These are phyloP conservation scores for Umbilicaria muhlenbergii DNA, from an alignment of 495 filamentous ascomycete genomes.

Conservation along the genomic window DNA sequence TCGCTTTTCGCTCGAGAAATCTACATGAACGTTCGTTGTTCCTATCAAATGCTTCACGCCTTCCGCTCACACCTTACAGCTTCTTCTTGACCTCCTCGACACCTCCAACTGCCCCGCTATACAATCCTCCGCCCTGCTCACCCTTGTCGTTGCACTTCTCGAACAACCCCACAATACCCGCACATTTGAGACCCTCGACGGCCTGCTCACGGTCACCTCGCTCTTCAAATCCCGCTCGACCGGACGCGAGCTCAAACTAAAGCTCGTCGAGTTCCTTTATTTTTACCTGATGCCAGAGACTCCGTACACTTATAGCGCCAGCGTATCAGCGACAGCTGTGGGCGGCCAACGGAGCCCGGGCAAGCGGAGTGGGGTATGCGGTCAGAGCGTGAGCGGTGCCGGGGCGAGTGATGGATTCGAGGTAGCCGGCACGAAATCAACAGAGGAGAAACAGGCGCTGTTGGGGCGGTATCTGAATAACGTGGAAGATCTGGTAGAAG, in stretches of 20 bases:
- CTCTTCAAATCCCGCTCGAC: conserved; percentile 79
- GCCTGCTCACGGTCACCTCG: conserved; percentile 80
- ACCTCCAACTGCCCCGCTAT: conserved; percentile 81
- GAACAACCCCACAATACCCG: conserved; percentile 73
- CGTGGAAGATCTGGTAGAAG: conserved; percentile 82
- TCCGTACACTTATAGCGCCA: conserved; percentile 32
- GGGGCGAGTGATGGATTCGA: conserved; percentile 21
- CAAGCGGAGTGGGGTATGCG: conserved; percentile 30
- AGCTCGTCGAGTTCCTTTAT: conserved; percentile 88
- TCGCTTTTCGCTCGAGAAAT: conserved; percentile 75
- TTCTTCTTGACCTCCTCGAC: conserved; percentile 89
- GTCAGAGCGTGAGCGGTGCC: conserved; percentile 23
- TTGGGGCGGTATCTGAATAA: conserved; percentile 72
- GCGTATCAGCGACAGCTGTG: conserved; percentile 21
- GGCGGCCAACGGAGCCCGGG: conserved; percentile 48
- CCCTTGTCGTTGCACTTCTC: conserved; percentile 76
- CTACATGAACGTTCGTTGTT: conserved; percentile 67
- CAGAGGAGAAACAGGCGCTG: conserved; percentile 75
- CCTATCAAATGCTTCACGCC: not conserved
- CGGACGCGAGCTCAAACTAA: conserved; percentile 74
- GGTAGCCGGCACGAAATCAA: conserved; percentile 41
- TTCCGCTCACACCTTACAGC: conserved; percentile 20
- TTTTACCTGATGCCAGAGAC: conserved; percentile 96
- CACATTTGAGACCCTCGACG: conserved; percentile 85
- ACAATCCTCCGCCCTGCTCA: conserved; percentile 76